Base-by-base conservation (phyloP, 2,329 filamentous ascomycete genomes). In the Helicocarpus griseus region DNA sequence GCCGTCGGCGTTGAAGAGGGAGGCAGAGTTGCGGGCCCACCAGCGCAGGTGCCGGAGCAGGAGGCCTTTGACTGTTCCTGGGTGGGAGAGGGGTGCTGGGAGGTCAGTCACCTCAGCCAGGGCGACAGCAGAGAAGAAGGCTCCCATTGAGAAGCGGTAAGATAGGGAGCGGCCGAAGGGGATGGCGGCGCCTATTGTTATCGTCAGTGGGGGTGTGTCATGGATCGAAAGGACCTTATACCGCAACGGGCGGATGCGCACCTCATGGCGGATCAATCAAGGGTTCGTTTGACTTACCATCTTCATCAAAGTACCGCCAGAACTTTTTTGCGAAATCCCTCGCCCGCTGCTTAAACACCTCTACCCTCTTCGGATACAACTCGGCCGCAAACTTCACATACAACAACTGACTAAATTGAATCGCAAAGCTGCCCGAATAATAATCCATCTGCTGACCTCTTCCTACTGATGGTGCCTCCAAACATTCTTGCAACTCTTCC, bases 121-220 rank as follows among this genome's bases (percentile, higher is more conserved):
- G 0, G 71, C 72, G 1, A 70, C 53, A 1, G 71, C 75, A 3
- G 75, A 69, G 56, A 70, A 79, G 54, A 77, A 78, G 0, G 67
- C 76, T 5, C 67, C 73, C 4, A 71, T 71, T 0, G 77, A 74
- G 43, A 78, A 79, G 0, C 75, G 68, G 50, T 79, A 79, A 0
- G 75, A 77, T 1, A 78, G 57, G 31, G 71, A 74, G 13, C 77
- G 65, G 1, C 76, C 76, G 51, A 78, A 79, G 0, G 76, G 75
- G 14, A 79, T 78, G 0, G 73, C 68, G 13, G 74, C 68, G 0
- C 76, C 75, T 78, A 17, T 38, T 9, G 46, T 13, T 49, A 13
- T 1, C 13, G 14, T 11, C 8, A 40, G 11, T n/a, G n/a, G n/a
- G n/a, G n/a, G n/a, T n/a, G n/a, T n/a, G n/a, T n/a, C n/a, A n/a